Conservation (phyloP, 805 yeast species). For the Pichia heedii region DNA sequence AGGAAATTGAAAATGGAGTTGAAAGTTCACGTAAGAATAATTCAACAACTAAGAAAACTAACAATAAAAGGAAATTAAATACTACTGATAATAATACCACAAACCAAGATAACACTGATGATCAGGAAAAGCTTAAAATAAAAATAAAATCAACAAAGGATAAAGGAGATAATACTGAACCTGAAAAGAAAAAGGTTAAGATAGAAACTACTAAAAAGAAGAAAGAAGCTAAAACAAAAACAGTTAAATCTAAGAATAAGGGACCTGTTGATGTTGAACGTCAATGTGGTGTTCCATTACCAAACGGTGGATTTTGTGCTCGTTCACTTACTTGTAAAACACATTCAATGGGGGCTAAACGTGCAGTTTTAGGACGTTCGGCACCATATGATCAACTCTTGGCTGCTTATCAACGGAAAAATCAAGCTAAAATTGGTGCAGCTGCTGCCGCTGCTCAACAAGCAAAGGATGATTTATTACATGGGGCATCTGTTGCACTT, state of each 20-base stretch:
- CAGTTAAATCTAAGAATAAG: constrained; percentile 42
- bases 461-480: constrained; percentile 56
- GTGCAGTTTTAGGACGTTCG: constrained; percentile 89
- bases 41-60: neutral
- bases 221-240: constrained; percentile 27
- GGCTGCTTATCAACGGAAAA: constrained; percentile 84
- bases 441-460: constrained; percentile 74
- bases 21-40: neutral
- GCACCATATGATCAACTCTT: constrained; percentile 84
- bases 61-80: neutral
- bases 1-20: neutral
- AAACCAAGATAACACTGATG: constrained; percentile 16
- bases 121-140: constrained; percentile 35
- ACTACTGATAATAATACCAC: constrained; percentile 1
- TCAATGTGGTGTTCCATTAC: constrained; percentile 93
- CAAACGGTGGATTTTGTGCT: constrained; percentile 94
- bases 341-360: constrained; percentile 96
- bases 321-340: constrained; percentile 94
- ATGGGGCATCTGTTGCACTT: constrained; percentile 38
- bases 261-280: constrained; percentile 86
- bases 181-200: constrained; percentile 6
- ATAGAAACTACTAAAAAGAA: constrained; percentile 7
- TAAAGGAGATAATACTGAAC: constrained; percentile 2
- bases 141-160: constrained; percentile 29
- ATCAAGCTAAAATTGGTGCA: constrained; percentile 83